phyloP scores from a whole-genome alignment of 768 basidiomycete genomes.

The Imleria badia region DNA sequence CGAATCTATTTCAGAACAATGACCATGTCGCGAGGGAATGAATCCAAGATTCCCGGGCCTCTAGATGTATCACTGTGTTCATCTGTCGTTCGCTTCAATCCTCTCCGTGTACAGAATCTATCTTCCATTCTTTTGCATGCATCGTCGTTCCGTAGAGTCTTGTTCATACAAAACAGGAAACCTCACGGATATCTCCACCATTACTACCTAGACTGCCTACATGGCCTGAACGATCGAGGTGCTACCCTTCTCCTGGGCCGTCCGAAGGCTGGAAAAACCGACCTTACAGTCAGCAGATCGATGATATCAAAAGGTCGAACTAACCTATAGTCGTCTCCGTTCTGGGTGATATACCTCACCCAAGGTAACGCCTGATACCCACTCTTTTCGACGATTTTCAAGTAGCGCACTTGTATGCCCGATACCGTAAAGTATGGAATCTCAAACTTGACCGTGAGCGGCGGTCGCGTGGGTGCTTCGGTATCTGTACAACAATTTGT shows the following conservation, averaged over 20 bases:
- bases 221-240: slow-evolving; percentile 49
- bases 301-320: slow-evolving; percentile 8
- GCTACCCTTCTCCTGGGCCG: slow-evolving; percentile 72
- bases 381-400: slow-evolving; percentile 98
- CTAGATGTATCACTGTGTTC: no score
- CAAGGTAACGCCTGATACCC: slow-evolving; percentile 96
- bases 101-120: no score
- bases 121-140: no score
- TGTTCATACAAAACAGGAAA: no score
- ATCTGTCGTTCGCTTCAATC: no score
- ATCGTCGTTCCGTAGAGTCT: no score
- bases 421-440: slow-evolving; percentile 99
- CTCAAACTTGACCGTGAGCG: slow-evolving; percentile 96
- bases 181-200: no score
- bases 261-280: slow-evolving; percentile 48
- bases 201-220: no score
- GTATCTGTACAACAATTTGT: slow-evolving; percentile 49
- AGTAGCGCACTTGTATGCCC: slow-evolving; percentile 94
- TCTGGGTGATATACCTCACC: slow-evolving; percentile 93
- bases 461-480: slow-evolving; percentile 74
- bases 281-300: not conserved
- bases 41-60: no score
- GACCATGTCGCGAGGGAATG: no score
- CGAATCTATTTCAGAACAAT: no score
- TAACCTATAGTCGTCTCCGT: slow-evolving; percentile 89